Evolutionary conservation across 192 early-diverging fungal species (phyloP).

Genomic region (Gigaspora rosea): DNA sequence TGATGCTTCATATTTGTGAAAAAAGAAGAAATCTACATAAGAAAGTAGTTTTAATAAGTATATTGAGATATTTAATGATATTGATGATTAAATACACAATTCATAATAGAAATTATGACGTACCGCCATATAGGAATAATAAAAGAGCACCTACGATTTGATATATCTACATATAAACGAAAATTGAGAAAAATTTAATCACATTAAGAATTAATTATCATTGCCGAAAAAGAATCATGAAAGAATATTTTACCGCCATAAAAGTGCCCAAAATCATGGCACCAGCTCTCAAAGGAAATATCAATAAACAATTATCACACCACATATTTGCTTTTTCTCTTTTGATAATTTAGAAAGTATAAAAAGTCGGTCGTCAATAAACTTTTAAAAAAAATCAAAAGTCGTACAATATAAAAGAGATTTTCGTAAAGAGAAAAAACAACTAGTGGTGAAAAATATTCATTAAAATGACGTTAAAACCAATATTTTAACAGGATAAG

Average conservation of each 20-base stretch:
- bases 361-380: too few species aligned
- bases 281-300: constrained; percentile 29
- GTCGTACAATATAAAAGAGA: too few species aligned
- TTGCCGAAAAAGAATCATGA: neutral
- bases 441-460: too few species aligned
- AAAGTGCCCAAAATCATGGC: constrained; percentile 2
- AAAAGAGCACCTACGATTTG: constrained; percentile 9
- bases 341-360: too few species aligned
- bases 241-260: constrained; percentile 13
- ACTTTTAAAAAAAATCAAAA: too few species aligned
- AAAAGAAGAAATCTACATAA: constrained; percentile 29
- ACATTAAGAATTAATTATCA: neutral
- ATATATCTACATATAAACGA: constrained; percentile 10
- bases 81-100: too few species aligned
- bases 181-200: neutral
- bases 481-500: too few species aligned
- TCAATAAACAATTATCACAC: constrained; percentile 30
- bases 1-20: neutral
- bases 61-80: too few species aligned
- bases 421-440: too few species aligned
- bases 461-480: too few species aligned
- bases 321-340: constrained; percentile 13
- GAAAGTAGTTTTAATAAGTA: neutral
- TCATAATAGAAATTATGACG: neutral
- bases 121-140: constrained; percentile 27